Base-by-base conservation (phyloP, 2,329 filamentous ascomycete species). In the Chaetomium sp. region DNA sequence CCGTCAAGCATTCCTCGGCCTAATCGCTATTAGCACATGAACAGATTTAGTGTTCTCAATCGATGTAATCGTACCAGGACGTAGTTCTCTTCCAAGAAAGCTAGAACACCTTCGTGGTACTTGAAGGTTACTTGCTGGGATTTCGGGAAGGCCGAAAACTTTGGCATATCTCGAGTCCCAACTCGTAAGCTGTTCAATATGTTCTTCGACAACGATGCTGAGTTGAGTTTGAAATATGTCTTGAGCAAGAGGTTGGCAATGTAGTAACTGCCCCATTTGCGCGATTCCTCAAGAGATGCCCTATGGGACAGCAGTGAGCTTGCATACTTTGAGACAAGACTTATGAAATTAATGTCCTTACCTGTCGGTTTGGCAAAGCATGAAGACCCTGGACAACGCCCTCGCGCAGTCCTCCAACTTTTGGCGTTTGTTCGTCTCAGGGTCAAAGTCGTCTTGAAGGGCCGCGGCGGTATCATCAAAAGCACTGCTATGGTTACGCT, bases 241-340 rank as follows among this genome's bases (percentile, higher is more conserved):
- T 97, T 97, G 82, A 99, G 99, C 11, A 96, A 78, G 6, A 99
- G 80, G 68, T 96, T 97, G 67, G 91, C 90, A 62, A 92, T 86
- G 70, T 91, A 91, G 75, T 99, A 99, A 48, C 96, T 88, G 6
- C 90, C 95, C 94, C 94, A 99, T 81, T 97, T 99, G 53, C 94
- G 85, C 7, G 92, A 96, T 65, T 95, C 88, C 66, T 91, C 85
- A 45, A 96, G 76, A 11, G 88, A 85, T 58, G 88, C 88, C 71
- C 89, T 92, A 27, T 27, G 19, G 65, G 53, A 54, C 47, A 49
- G 58, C 57, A 58, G 53, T 66, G 41, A 68, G 65, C 49, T 5
- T 49, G 11, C 51, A 40, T 27, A 9, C 10, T 37, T 1, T 11
- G 12, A 6, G 10, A n/a, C 40, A 9, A 12, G 40, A 8, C 14